Evolutionary conservation across 2,329 filamentous ascomycete genomes (phyloP).

Genomic region (Clathrospora elynae): DNA sequence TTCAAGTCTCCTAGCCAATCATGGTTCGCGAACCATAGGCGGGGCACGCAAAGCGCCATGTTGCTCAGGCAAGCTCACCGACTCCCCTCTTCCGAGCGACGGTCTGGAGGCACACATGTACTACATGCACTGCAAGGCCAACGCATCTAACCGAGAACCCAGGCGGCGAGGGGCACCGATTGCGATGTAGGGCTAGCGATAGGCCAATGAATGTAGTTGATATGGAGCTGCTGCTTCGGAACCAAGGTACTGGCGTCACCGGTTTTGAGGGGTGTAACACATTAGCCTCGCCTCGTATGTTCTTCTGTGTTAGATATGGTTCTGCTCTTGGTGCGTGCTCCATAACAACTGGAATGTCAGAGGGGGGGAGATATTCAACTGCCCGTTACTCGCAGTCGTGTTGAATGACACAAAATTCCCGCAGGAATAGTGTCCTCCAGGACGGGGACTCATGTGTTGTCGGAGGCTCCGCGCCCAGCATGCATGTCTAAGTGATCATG

Average conservation of each 20-base stretch:
- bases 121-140: slow-evolving; percentile 39
- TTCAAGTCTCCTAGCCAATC: slow-evolving; percentile 22
- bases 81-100: slow-evolving; percentile 31
- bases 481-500: slow-evolving; percentile 13
- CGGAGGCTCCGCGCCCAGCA: slow-evolving; percentile 9
- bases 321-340: not conserved
- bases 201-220: slow-evolving; percentile 26
- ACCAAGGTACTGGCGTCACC: slow-evolving; percentile 31
- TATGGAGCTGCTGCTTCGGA: slow-evolving; percentile 28
- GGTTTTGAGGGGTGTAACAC: slow-evolving; percentile 12
- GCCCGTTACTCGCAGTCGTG: slow-evolving; percentile 2
- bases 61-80: slow-evolving; percentile 38
- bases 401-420: slow-evolving; percentile 11
- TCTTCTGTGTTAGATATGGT: too few species aligned
- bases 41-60: slow-evolving; percentile 15
- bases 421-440: slow-evolving; percentile 10
- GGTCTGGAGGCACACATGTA: slow-evolving; percentile 30
- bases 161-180: slow-evolving; percentile 24
- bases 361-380: not conserved
- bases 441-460: slow-evolving; percentile 1
- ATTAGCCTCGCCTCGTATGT: not conserved
- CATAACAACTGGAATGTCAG: not conserved
- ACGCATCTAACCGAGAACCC: slow-evolving; percentile 39
- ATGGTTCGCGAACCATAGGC: slow-evolving; percentile 8
- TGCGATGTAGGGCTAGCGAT: slow-evolving; percentile 28